These are phyloP conservation scores for Wickerhamiella azyma DNA, from an alignment of 805 yeast genomes.

Conservation along the genomic window DNA sequence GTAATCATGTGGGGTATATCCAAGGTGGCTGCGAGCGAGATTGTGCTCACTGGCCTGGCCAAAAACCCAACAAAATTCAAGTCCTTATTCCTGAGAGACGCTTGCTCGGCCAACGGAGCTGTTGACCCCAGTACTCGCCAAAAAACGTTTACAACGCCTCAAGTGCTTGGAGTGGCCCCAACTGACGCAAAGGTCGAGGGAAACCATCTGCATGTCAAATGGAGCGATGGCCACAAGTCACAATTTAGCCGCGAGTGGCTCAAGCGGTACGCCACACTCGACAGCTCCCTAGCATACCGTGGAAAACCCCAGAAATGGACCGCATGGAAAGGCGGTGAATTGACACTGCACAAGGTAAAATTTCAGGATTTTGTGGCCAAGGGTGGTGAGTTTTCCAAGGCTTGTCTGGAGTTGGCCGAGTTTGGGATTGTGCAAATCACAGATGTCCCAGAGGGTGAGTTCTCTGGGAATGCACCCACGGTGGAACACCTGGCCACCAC, in stretches of 20 bases:
- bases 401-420: slow-evolving; percentile 35
- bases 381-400: slow-evolving; percentile 26
- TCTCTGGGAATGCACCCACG: slow-evolving; percentile 3
- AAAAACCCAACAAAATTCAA: slow-evolving; percentile 13
- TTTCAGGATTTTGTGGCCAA: slow-evolving; percentile 32
- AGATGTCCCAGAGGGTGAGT: slow-evolving; percentile 35
- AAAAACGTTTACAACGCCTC: slow-evolving; percentile 50
- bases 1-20: slow-evolving; percentile 6
- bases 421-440: slow-evolving; percentile 45
- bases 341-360: slow-evolving; percentile 22
- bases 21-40: not conserved
- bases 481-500: slow-evolving; percentile 36
- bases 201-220: slow-evolving; percentile 30
- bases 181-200: slow-evolving; percentile 17
- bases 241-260: slow-evolving; percentile 37
- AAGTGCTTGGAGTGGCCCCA: slow-evolving; percentile 12
- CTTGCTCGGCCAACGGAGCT: slow-evolving; percentile 35
- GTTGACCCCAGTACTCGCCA: slow-evolving; percentile 46
- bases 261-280: slow-evolving; percentile 28
- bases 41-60: slow-evolving; percentile 5
- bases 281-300: slow-evolving; percentile 26
- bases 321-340: slow-evolving; percentile 12
- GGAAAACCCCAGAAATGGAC: slow-evolving; percentile 10
- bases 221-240: slow-evolving; percentile 36
- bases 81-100: slow-evolving; percentile 44